phyloP scores from a whole-genome alignment of 306 rosid genomes.

The Begonia masoniana region DNA sequence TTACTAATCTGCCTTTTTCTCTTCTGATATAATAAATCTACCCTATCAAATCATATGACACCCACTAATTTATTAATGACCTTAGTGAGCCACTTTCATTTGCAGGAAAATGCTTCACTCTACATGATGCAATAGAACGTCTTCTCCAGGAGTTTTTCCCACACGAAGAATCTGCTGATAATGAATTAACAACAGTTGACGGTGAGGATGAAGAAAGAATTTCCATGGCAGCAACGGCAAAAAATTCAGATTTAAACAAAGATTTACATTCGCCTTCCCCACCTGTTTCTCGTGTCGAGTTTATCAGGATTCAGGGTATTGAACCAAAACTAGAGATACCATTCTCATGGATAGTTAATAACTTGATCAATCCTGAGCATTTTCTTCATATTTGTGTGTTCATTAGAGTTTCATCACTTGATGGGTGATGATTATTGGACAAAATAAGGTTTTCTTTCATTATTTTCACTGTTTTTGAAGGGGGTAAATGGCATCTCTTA shows the following conservation, averaged over 20 bases:
- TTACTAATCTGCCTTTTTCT: too few species aligned
- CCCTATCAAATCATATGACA: too few species aligned
- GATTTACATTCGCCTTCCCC: conserved; percentile 11
- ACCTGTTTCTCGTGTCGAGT: conserved; percentile 34
- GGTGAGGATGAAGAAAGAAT: conserved; percentile 19
- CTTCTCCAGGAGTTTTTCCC: conserved; percentile 60
- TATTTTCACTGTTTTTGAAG: too few species aligned
- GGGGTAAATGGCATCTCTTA: too few species aligned
- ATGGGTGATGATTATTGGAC: not conserved
- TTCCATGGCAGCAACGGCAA: conserved; percentile 18
- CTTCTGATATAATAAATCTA: too few species aligned
- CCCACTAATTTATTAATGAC: too few species aligned
- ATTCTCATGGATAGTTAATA: conserved; percentile 77
- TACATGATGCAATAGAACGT: conserved; percentile 58
- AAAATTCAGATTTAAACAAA: conserved; percentile 27
- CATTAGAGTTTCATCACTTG: conserved; percentile 41
- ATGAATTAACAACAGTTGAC: conserved; percentile 14
- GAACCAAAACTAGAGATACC: conserved; percentile 80
- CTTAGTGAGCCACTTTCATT: not conserved
- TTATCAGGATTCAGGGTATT: conserved; percentile 92
- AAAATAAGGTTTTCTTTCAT: not conserved
- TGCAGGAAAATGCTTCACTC: conserved; percentile 61
- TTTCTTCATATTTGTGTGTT: conserved; percentile 76
- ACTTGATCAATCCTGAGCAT: conserved; percentile 74
- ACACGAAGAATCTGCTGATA: conserved; percentile 7